Evolutionary conservation across 805 yeast genomes (phyloP).

Genomic region (Myxozyma neotropica): DNA sequence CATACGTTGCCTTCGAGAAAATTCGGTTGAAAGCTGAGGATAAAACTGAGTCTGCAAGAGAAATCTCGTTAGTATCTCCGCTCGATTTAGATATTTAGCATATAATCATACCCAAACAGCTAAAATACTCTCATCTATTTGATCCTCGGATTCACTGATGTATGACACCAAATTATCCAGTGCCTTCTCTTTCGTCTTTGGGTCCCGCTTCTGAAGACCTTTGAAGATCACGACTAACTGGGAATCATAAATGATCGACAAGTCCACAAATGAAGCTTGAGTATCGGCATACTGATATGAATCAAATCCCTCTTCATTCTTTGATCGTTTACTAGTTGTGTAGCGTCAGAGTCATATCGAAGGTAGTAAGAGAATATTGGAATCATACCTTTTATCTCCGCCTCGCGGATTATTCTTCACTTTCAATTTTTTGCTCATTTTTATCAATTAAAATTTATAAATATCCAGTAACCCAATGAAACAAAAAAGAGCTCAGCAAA

Average conservation of each 20-base stretch:
- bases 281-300: background rate
- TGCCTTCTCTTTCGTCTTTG: constrained; percentile 83
- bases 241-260: constrained; percentile 44
- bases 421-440: constrained; percentile 29
- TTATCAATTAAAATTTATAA: background rate
- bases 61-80: too few species aligned
- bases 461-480: too few species aligned
- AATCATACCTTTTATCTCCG: constrained; percentile 12
- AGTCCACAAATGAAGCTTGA: constrained; percentile 12
- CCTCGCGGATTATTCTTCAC: constrained; percentile 18
- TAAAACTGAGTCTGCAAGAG: constrained; percentile 60
- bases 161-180: constrained; percentile 54
- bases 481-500: too few species aligned
- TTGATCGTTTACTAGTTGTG: background rate
- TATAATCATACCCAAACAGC: constrained; percentile 56
- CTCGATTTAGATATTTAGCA: background rate
- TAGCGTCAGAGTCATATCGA: background rate
- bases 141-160: constrained; percentile 40
- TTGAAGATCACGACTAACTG: constrained; percentile 68
- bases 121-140: constrained; percentile 58
- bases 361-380: background rate
- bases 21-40: constrained; percentile 75
- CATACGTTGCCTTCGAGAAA: constrained; percentile 64
- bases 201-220: constrained; percentile 73
- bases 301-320: background rate